Percentiles rank a stretch among this genome's conserved stretches.
These are phyloP conservation scores for Hortiboletus campestris DNA, from an alignment of 768 basidiomycete species.

Conservation along the genomic window DNA sequence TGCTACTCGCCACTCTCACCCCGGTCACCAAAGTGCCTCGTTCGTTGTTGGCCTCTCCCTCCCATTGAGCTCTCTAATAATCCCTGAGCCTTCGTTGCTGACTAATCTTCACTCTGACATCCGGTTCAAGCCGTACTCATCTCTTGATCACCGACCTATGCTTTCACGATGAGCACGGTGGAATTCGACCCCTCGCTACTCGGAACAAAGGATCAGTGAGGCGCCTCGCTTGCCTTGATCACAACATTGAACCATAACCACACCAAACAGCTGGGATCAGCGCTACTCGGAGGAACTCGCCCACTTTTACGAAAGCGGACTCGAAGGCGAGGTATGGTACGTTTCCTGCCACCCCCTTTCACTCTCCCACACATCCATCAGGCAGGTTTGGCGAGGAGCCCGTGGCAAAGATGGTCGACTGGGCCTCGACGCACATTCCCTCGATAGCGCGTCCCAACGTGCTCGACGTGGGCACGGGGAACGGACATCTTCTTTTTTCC, in stretches of 20 bases:
- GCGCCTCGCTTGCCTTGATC: background rate
- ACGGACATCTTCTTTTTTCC: conserved; percentile 73
- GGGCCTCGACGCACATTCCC: conserved; percentile 58
- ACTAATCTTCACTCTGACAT: conserved; percentile 11
- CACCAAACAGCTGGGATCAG: conserved; percentile 63
- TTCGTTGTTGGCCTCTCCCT: too few species aligned
- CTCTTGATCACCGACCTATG: background rate
- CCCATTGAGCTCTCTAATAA: too few species aligned
- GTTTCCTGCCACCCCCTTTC: conserved; percentile 11
- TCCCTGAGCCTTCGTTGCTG: conserved; percentile 7
- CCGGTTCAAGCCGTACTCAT: too few species aligned
- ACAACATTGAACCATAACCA: background rate
- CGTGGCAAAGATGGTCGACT: conserved; percentile 77
- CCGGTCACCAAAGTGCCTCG: too few species aligned
- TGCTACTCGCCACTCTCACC: conserved; percentile 14
- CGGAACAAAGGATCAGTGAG: conserved; percentile 79
- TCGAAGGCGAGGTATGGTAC: conserved; percentile 85
- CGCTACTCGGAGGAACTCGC: conserved; percentile 69
- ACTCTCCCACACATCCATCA: background rate
- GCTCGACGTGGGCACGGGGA: conserved; percentile 79
- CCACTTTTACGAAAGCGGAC: conserved; percentile 74
- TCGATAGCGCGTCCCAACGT: conserved; percentile 46
- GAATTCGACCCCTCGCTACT: conserved; percentile 70
- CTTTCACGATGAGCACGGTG: conserved; percentile 30
- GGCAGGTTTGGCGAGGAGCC: conserved; percentile 80